Conservation (phyloP, 805 yeast species). For the Candida argentea region DNA sequence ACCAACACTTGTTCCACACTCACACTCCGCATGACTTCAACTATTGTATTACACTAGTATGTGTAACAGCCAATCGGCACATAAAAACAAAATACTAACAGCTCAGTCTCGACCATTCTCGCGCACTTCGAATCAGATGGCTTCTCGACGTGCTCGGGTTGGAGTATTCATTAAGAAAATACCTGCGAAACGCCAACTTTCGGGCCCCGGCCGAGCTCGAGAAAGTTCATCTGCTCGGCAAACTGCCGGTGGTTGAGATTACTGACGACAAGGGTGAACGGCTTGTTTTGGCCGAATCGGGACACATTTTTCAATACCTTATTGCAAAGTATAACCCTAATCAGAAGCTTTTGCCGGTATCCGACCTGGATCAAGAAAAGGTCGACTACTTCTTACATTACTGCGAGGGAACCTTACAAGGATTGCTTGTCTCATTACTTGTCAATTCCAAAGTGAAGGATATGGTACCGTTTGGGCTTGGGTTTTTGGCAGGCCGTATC, state of each 20-base stretch:
- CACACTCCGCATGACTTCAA: conserved; percentile 5
- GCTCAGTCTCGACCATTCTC: conserved; percentile 20
- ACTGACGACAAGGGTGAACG: conserved; percentile 10
- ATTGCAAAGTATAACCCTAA: conserved; percentile 37
- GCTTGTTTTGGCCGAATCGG: conserved; percentile 41
- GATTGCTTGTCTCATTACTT: conserved; percentile 12
- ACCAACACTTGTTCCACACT: too few species aligned
- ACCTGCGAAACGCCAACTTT: conserved; percentile 13
- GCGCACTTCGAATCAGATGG: conserved; percentile 30
- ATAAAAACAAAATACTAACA: conserved; percentile 3
- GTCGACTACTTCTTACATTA: conserved; percentile 17
- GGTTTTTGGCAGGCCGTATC: conserved; percentile 13
- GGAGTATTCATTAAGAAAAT: conserved; percentile 22
- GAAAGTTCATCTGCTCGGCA: conserved; percentile 26
- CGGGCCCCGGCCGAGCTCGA: conserved; percentile 26
- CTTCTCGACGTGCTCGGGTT: conserved; percentile 25
- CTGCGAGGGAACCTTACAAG: conserved; percentile 17
- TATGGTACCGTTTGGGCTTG: conserved; percentile 19
- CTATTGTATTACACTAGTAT: conserved; percentile 15
- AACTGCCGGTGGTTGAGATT: conserved; percentile 24
- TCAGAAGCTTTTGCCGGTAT: conserved; percentile 15
- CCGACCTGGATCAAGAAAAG: conserved; percentile 28
- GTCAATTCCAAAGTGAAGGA: conserved; percentile 16
- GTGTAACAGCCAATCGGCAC: conserved; percentile 3
- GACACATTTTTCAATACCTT: conserved; percentile 45